Conservation (phyloP, 164 flowering plant genomes). For the Hamamelis virginiana region DNA sequence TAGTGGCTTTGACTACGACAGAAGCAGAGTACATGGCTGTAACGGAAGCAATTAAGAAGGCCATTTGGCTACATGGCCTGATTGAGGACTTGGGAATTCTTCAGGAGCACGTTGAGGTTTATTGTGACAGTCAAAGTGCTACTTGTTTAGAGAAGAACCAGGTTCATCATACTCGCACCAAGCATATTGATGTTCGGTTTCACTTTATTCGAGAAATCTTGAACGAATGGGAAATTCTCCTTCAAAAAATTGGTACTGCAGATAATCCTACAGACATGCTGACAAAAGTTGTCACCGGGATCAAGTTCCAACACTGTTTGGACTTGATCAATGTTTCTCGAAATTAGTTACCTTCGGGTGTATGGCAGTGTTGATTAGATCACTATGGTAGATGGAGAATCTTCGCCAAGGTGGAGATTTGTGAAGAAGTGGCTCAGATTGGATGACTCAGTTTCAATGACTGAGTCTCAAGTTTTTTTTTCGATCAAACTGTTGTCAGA, state of each 20-base stretch:
- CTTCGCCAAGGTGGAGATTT: too few species aligned
- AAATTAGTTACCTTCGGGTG: too few species aligned
- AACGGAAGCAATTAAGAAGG: neutral
- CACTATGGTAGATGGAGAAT: too few species aligned
- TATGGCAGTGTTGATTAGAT: too few species aligned
- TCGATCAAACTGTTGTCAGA: too few species aligned
- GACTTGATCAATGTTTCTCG: too few species aligned
- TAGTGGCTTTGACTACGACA: neutral
- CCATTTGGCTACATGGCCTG: neutral
- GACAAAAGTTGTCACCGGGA: neutral
- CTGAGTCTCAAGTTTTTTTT: too few species aligned
- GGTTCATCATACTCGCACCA: neutral
- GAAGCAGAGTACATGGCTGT: neutral
- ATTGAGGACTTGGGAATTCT: neutral
- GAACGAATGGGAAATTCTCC: neutral
- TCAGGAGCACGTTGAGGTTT: neutral
- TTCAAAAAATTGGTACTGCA: neutral
- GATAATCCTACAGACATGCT: conserved; percentile 6
- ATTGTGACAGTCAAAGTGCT: neutral
- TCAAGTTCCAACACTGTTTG: neutral
- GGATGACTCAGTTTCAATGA: too few species aligned
- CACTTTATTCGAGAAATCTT: conserved; percentile 1
- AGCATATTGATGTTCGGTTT: conserved; percentile 6
- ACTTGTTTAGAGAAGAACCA: conserved; percentile 10
- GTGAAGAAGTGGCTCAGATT: too few species aligned